Evolutionary conservation across 768 basidiomycete species (phyloP), one percentile per base, ranked within the genome.

Genomic region (Podaxis sp.): DNA sequence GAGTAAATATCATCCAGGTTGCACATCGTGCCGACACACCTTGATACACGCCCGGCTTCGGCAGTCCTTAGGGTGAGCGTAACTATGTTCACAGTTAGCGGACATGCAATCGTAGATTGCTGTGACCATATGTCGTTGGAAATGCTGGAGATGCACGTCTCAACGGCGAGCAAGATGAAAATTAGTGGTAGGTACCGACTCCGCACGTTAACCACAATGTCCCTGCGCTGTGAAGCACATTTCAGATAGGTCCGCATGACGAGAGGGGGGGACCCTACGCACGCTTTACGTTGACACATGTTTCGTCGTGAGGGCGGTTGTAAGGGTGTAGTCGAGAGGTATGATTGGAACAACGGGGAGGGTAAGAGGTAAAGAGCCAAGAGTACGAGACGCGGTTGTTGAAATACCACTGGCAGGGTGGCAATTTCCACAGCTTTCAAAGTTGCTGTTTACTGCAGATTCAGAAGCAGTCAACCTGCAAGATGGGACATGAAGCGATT

Each of bases 281-380:
- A 91, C 90, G 90, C 87, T 73, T 91, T 79, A 74, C 85, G 85
- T 79, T 79, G 84, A 72, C 90, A 92, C 90, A 92, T 92, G 61
- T 49, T 70, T 50, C 52, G 55, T 25, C 17, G 13, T 12, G 11
- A 51, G 60, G 15, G 29, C n/a, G 43, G 49, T 46, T 27, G 37
- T 27, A 59, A 51, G 57, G 63, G 12, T 19, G 36, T 50, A 52
- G 36, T 47, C 27, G 41, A 59, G 53, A 27, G 40, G 49, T 33
- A 61, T 53, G 33, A 19, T 37, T 36, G 25, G 55, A 57, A 19
- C 25, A 9, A 25, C 17, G 43, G n/a, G 56, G 29, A 25, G 53
- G 47, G 58, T 59, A 61, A 50, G 55, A 53, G 52, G 55, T 38
- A 54, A 62, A 57, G 59, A 63, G 59, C 63, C 66, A 69, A 66